Percentiles rank a stretch among this genome's conserved stretches.
Evolutionary conservation across 345 rosid genomes (phyloP).

Genomic region (Eutrema heterophyllum): DNA sequence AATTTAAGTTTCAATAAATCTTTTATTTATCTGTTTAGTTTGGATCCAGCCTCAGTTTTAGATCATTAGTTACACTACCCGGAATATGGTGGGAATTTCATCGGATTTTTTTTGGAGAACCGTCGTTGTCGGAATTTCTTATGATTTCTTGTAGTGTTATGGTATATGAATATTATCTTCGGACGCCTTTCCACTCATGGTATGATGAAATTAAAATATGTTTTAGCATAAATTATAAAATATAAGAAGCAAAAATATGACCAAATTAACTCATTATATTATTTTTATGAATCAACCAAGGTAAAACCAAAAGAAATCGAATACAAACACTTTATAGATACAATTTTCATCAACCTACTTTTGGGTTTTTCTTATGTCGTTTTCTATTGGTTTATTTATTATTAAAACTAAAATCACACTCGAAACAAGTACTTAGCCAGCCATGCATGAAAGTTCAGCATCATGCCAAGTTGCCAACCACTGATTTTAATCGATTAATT

Average conservation of each 20-base stretch:
- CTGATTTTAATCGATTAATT: not conserved
- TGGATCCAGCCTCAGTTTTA: not conserved
- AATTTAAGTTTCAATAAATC: not conserved
- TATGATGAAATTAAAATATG: not conserved
- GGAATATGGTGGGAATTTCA: too few species aligned
- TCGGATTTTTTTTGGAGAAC: too few species aligned
- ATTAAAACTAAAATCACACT: conserved; percentile 12
- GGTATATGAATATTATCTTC: not conserved
- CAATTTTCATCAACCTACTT: conserved; percentile 26
- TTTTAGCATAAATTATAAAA: not conserved
- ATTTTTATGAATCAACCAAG: not conserved
- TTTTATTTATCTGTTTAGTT: not conserved
- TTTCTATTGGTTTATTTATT: conserved; percentile 17
- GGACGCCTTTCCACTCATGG: not conserved
- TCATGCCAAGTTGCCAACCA: not conserved
- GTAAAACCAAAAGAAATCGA: conserved; percentile 15
- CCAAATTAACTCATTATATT: not conserved
- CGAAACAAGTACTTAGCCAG: not conserved
- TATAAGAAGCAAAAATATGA: not conserved
- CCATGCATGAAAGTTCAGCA: conserved; percentile 15
- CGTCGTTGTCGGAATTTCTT: too few species aligned
- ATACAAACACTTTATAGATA: conserved; percentile 16
- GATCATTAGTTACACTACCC: not conserved
- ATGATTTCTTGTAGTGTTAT: not conserved
- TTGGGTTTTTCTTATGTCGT: not conserved